phyloP scores from a whole-genome alignment of 495 filamentous ascomycete genomes.

The Elaphomyces granulatus region DNA sequence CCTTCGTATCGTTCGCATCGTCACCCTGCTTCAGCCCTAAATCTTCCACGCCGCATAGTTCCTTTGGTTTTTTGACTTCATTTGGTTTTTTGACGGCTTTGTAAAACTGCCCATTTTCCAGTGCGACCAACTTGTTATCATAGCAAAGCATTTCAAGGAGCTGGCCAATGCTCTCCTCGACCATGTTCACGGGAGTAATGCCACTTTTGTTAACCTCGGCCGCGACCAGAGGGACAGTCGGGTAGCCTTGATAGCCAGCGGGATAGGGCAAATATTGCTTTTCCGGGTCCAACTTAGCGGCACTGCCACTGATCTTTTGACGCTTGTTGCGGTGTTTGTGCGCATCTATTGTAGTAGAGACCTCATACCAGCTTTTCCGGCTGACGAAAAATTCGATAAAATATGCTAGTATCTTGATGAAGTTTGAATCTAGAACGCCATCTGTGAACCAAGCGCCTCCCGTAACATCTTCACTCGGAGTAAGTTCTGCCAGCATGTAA shows the following conservation, averaged over 20 bases:
- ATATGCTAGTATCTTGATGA: constrained; percentile 56
- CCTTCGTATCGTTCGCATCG: constrained; percentile 23
- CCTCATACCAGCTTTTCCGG: constrained; percentile 49
- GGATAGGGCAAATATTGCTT: constrained; percentile 46
- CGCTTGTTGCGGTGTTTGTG: constrained; percentile 23
- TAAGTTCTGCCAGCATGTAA: constrained; percentile 50
- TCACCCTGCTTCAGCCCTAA: constrained; percentile 16
- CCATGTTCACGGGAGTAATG: constrained; percentile 49
- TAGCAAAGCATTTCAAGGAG: constrained; percentile 74
- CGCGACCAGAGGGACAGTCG: constrained; percentile 59
- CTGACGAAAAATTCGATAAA: constrained; percentile 61
- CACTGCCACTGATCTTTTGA: constrained; percentile 31
- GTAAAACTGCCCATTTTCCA: constrained; percentile 37
- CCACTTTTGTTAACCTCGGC: constrained; percentile 48
- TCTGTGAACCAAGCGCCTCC: constrained; percentile 92
- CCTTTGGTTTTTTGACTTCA: constrained; percentile 21
- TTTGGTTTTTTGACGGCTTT: constrained; percentile 28
- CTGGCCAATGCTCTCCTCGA: constrained; percentile 58
- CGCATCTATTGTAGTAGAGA: constrained; percentile 6
- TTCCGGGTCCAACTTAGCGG: constrained; percentile 14
- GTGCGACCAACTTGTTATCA: constrained; percentile 52
- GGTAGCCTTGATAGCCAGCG: constrained; percentile 56
- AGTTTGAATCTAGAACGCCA: constrained; percentile 68
- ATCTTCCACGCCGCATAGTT: no score
- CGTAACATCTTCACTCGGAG: constrained; percentile 73